Base-by-base conservation (phyloP, 2,329 filamentous ascomycete species). In the Xenoacremonium recifei region DNA sequence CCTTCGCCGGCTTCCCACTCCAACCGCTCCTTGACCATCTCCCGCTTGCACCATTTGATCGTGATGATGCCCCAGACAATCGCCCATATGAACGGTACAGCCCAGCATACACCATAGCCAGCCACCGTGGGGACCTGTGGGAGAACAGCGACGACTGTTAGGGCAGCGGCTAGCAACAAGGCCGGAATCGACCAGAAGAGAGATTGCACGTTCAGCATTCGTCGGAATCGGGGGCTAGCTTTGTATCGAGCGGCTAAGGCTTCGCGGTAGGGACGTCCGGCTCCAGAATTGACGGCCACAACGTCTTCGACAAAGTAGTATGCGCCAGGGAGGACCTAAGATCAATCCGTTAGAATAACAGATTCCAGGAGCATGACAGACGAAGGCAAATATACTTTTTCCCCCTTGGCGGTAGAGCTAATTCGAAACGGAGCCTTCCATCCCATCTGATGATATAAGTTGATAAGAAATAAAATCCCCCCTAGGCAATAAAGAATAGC, bases 221-320 rank as follows among this genome's bases (percentile, higher is more conserved):
- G 56, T 23, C 60, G 61, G 47, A 72, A 72, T 4, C 67, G 60
- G 7, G 66, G 65, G 45, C 65, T 69, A 5, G 68, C 67, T 40
- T 63, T 58, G 47, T 70, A 71, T 17, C 69, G 58, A 7, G 68
- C 69, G 17, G 68, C 62, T 19, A 69, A 54, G 9, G 67, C 68
- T 40, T 71, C 67, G 32, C 69, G 62, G 33, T 64, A 72, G 0
- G 67, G 66, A 25, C 64, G 60, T n/a, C 67, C 67, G 9, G 79
- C 82, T 4, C 72, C 75, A 16, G 80, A 82, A 55, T 86, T 84
- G 30, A 87, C 83, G 4, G 79, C 81, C 12, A 84, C 74, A 18
- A 85, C 73, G 53, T 87, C 83, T 61, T 87, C 83, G 19, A 85
- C 77, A 21, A 86, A 71, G 37, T 82, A 83, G 51, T 84, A 82